A percentile compares a stretch with the other conserved stretches of the same genome.
These are phyloP conservation scores for Lentinula lateritia DNA, from an alignment of 768 basidiomycete species.

Conservation along the genomic window DNA sequence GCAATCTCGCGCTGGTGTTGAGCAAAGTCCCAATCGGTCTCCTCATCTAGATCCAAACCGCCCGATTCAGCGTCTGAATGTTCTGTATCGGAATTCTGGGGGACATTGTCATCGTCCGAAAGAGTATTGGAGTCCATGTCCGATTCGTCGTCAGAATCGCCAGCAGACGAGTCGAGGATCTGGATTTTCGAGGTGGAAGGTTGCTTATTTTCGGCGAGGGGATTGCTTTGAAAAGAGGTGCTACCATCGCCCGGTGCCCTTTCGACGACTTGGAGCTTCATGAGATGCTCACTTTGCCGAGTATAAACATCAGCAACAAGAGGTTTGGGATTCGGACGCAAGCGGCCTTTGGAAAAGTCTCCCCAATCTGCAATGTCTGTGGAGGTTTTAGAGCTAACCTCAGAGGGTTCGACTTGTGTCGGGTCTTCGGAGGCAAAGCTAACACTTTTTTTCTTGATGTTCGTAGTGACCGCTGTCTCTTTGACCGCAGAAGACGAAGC, in stretches of 20 bases:
- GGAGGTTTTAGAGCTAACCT: neutral
- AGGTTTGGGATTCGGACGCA: slow-evolving; percentile 32
- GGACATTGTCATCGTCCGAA: slow-evolving; percentile 9
- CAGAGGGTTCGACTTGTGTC: neutral
- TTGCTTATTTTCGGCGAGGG: neutral
- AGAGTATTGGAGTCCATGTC: slow-evolving; percentile 22
- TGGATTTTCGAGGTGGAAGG: slow-evolving; percentile 13
- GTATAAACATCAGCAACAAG: slow-evolving; percentile 26
- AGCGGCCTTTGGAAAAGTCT: slow-evolving; percentile 46
- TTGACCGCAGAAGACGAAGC: slow-evolving; percentile 1
- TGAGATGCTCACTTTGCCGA: slow-evolving; percentile 36
- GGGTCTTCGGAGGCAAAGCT: slow-evolving; percentile 45
- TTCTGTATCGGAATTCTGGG: slow-evolving; percentile 8
- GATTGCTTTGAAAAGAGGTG: neutral
- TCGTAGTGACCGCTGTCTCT: slow-evolving; percentile 19
- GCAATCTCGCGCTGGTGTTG: slow-evolving; percentile 73
- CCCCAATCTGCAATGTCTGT: slow-evolving; percentile 37
- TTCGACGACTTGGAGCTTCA: slow-evolving; percentile 70
- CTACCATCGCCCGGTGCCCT: slow-evolving; percentile 33
- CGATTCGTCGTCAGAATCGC: slow-evolving; percentile 73
- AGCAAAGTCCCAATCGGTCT: slow-evolving; percentile 54
- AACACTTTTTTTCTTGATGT: slow-evolving; percentile 51
- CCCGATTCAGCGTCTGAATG: slow-evolving; percentile 7
- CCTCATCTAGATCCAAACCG: slow-evolving; percentile 42
- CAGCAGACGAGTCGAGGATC: slow-evolving; percentile 10